Evolutionary conservation across 2,329 filamentous ascomycete species (phyloP).

Genomic region (Calonectria montana): DNA sequence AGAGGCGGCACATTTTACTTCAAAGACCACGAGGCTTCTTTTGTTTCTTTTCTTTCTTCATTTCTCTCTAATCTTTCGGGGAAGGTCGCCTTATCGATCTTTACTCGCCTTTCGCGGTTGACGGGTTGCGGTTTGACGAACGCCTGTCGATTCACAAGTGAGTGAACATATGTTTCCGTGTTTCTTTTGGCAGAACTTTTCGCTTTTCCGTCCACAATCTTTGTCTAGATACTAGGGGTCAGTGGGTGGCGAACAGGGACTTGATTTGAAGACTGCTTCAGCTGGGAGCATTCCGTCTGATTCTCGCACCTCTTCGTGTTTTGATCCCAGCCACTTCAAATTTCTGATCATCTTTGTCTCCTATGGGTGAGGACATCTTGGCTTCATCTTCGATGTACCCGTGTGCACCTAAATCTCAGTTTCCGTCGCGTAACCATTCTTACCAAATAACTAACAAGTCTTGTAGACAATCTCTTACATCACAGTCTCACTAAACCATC

Average conservation of each 20-base stretch:
- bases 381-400: background rate
- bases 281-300: too few species aligned
- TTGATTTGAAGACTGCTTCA: background rate
- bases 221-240: background rate
- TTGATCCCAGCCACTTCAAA: background rate
- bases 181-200: background rate
- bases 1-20: too few species aligned
- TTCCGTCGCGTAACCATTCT: background rate
- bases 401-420: background rate
- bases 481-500: background rate
- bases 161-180: background rate
- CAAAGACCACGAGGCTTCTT: background rate
- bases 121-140: background rate
- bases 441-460: background rate
- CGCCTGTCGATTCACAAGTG: background rate
- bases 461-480: background rate
- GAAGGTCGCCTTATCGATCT: background rate
- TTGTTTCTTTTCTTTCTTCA: background rate
- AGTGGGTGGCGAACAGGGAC: background rate
- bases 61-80: background rate
- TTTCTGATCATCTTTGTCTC: background rate
- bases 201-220: background rate
- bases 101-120: background rate
- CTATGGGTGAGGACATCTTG: too few species aligned
- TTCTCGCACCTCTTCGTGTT: background rate